Evolutionary conservation across 1,139 yeast species (phyloP), one percentile per base, ranked within the genome.

Genomic region (Schizosaccharomyces versatilis): DNA sequence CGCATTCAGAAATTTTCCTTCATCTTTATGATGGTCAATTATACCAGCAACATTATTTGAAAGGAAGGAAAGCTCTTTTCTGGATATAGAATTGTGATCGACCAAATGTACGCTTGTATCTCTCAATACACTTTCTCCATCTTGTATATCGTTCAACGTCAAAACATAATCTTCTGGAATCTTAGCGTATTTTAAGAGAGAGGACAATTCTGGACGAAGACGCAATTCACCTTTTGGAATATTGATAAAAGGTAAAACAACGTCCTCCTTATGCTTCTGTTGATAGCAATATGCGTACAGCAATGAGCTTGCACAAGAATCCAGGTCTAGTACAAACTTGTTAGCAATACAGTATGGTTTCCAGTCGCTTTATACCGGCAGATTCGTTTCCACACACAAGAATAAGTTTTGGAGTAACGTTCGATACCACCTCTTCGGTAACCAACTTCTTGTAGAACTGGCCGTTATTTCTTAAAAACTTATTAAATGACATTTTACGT

Each of bases 11-110:
- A n/a, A 24, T 17, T 32, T 32, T 1, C 49, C 49, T 44, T 44
- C 49, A 12, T 44, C 49, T 44, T 44, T 44, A 36, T 44, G 49
- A 36, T 44, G 49, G 32, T 44, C 49, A 10, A 44, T 44, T 9
- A 44, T 24, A 32, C 49, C 49, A 3, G 19, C 49, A n/a, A 44
- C 38, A 24, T 14, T 44, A 7, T n/a, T 14, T 19, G 19, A 3
- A 7, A 44, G 32, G 8, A 19, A 19, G 14, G 12, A 10, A 7
- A 44, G 36, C 14, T 44, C 49, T 19, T 44, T 32, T 19, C 49
- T 32, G 49, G 19, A 32, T 1, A 44, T 14, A 2, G 49, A 9
- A 19, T 44, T 44, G 38, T 44, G 49, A 44, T 44, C 49, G 7
- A 44, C 38, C 12, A 44, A 19, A 44, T 44, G 38, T 19, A 44